phyloP scores from a whole-genome alignment of 352 stramenopile genomes.

The Phytophthora gonapodyides region DNA sequence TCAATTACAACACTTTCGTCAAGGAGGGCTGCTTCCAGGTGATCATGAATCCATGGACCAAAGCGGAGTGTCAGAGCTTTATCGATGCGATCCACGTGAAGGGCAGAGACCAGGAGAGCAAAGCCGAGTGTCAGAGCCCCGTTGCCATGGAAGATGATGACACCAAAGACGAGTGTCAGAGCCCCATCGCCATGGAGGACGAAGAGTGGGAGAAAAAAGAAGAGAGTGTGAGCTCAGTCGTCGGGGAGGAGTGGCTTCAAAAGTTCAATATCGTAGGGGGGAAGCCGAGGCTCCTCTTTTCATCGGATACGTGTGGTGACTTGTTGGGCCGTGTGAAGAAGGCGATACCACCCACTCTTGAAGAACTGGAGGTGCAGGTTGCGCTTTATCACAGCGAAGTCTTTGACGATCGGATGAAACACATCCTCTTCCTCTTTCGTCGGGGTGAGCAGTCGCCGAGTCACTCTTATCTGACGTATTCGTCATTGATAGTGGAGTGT shows the following conservation, averaged over 20 bases:
- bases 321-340: constrained; percentile 4
- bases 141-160: no score
- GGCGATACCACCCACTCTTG: constrained; percentile 3
- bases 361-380: constrained; percentile 10
- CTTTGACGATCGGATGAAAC: constrained; percentile 10
- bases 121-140: no score
- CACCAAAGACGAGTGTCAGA: no score
- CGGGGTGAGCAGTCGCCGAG: constrained; percentile 1
- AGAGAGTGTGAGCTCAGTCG: no score
- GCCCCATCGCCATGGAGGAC: no score
- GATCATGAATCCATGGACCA: constrained; percentile 41
- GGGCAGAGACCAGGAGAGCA: no score
- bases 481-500: constrained; percentile 16
- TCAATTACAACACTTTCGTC: constrained; percentile 34
- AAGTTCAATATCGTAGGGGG: constrained; percentile 33
- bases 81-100: no score
- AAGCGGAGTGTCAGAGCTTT: constrained; percentile 15
- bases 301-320: constrained; percentile 12
- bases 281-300: constrained; percentile 17
- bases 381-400: constrained; percentile 2
- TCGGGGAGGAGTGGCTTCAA: constrained; percentile 10
- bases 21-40: constrained; percentile 31
- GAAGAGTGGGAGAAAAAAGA: no score
- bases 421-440: constrained; percentile 14
- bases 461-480: constrained; percentile 4